A percentile compares a stretch with the other conserved stretches of the same genome.
These are phyloP conservation scores for Trichoderma sp. DNA, from an alignment of 2,329 filamentous ascomycete species.

Conservation along the genomic window DNA sequence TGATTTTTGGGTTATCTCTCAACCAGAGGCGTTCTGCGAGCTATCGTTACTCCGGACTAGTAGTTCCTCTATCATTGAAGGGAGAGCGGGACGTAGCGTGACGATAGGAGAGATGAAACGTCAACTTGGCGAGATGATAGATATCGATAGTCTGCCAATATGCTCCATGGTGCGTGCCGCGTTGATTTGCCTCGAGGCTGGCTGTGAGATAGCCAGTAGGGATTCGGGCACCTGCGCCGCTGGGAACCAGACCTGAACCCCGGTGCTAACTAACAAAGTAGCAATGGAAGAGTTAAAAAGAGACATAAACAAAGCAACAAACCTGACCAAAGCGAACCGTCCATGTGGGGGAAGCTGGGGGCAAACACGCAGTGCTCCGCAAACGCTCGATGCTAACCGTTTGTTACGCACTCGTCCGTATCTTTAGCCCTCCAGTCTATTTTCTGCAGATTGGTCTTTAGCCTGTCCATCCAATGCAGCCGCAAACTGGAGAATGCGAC, in stretches of 20 bases:
- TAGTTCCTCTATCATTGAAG: neutral
- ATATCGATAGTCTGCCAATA: neutral
- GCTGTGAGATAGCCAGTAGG: neutral
- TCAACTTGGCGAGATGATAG: neutral
- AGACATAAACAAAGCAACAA: neutral
- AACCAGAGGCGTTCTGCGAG: neutral
- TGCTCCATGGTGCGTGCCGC: neutral
- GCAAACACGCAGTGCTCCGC: neutral
- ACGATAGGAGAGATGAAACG: neutral
- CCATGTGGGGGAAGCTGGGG: neutral
- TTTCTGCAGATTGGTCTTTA: neutral
- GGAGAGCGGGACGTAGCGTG: neutral
- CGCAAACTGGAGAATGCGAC: neutral
- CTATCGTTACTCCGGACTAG: neutral
- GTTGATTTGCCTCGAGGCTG: neutral
- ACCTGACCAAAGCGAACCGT: neutral
- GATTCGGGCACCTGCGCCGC: neutral
- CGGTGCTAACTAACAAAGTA: neutral
- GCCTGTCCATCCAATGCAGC: constrained; percentile 1
- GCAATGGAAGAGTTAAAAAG: neutral
- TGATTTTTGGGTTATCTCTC: neutral
- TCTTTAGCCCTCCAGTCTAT: neutral
- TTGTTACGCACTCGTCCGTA: constrained; percentile 12
- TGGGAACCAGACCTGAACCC: neutral
- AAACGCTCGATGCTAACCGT: constrained; percentile 6